Base-by-base conservation (phyloP, 768 basidiomycete species). In the Mrakia frigida region DNA sequence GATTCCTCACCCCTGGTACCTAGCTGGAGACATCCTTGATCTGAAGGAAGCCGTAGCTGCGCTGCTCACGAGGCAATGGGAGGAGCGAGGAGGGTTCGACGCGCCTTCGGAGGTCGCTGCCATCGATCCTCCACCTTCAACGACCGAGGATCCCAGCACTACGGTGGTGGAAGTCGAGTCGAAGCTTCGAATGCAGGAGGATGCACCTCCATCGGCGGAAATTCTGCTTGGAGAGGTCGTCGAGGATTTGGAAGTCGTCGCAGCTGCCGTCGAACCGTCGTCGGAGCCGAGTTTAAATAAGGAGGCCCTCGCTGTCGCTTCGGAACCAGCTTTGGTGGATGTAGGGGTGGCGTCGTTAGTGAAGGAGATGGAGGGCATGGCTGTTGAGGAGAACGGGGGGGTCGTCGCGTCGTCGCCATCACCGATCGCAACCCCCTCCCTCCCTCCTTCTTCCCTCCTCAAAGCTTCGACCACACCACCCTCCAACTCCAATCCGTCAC, bases 1-100 rank as follows among this genome's bases (percentile, higher is more conserved):
- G 82, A 90, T 90, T 25, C 41, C 69, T 31, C 68, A 61, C 39
- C 53, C 75, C 74, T 75, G 82, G 90, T 89, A 85, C 59, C 67
- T 77, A 25, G 60, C 71, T 25, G 76, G 76, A 3, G 70, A 71
- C 5, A 33, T 67, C 39, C 65, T 77, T 28, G 76, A 77, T 23
- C 52, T 77, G n/a, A 77, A 77, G 43, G 70, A 72, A 9, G 70
- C 70, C 35, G 70, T 72, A 33, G 70, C 70, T 2, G 52, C 70
- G 28, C 46, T 72, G 3, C 53, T 72, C 21, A 23, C 23, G 3
- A 25, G 50, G 4, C 46, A 72, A n/a, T 72, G 70, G 70, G 50
- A 59, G 23, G 70, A 50, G 25, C 53, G 35, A 52, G 53, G 50
- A 16, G 70, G 69, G 3, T 70, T 70, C 28, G 50, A 70, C 65